These are phyloP conservation scores for Capsella bursapastoris DNA, from an alignment of 345 rosid species.

Conservation along the genomic window DNA sequence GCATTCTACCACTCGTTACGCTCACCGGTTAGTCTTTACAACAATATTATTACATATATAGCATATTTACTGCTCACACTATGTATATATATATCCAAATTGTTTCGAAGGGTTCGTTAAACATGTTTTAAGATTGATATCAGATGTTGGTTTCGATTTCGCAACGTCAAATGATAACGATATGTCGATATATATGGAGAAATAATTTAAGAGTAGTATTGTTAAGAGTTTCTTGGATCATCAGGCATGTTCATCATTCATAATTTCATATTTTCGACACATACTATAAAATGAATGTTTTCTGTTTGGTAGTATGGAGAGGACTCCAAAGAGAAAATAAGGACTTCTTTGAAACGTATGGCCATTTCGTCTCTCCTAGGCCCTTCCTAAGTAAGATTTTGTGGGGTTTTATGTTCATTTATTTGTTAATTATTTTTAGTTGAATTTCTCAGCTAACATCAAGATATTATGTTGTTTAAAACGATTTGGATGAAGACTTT, in stretches of 20 bases:
- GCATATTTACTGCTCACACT: not conserved
- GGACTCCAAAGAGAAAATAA: constrained; percentile 73
- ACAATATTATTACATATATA: not conserved
- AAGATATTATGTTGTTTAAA: not conserved
- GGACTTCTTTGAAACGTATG: constrained; percentile 68
- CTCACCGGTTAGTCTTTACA: constrained; percentile 55
- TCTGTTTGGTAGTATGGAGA: constrained; percentile 61
- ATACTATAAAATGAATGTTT: not conserved
- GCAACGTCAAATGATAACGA: constrained; percentile 1
- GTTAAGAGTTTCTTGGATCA: constrained; percentile 4
- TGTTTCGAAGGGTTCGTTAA: not conserved
- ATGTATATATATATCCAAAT: not conserved
- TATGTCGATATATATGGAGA: not conserved
- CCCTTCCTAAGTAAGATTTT: constrained; percentile 50
- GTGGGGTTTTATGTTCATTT: not conserved
- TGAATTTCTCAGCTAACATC: not conserved
- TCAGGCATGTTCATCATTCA: not conserved
- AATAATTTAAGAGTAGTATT: not conserved
- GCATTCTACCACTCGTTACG: constrained; percentile 66
- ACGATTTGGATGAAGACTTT: not conserved
- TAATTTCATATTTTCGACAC: not conserved
- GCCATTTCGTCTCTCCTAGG: constrained; percentile 46
- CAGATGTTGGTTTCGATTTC: not conserved
- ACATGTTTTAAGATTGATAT: not conserved
- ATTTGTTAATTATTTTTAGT: not conserved